Evolutionary conservation across 202 grass and related monocot genomes (phyloP).

Genomic region (Zizania palustris): DNA sequence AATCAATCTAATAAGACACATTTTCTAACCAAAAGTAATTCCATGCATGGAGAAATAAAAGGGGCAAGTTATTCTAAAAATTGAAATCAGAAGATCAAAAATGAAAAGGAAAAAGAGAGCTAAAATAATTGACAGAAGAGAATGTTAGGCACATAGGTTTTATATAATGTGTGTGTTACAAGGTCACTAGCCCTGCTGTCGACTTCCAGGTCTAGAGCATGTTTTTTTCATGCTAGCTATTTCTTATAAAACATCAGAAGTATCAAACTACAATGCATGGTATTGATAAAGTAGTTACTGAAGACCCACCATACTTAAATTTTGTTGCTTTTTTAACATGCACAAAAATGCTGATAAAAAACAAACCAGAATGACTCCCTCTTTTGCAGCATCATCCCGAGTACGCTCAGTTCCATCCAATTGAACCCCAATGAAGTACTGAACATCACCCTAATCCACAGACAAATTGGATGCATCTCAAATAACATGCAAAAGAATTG

Average conservation of each 20-base stretch:
- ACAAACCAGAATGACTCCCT: constrained; percentile 65
- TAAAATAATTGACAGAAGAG: not conserved
- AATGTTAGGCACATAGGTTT: not conserved
- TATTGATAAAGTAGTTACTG: not conserved
- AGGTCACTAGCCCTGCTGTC: not conserved
- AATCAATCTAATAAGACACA: not conserved
- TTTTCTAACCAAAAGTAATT: not conserved
- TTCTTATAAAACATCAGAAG: not conserved
- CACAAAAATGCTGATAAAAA: constrained; percentile 25
- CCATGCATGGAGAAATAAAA: not conserved
- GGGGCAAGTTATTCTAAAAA: not conserved
- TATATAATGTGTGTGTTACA: not conserved
- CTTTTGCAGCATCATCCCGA: constrained; percentile 66
- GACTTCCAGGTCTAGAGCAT: not conserved
- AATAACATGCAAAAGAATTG: constrained; percentile 29
- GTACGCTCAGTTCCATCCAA: constrained; percentile 87
- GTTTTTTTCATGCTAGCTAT: not conserved
- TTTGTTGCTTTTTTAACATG: not conserved
- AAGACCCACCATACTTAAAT: not conserved
- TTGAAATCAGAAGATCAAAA: not conserved
- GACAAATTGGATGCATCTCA: constrained; percentile 35
- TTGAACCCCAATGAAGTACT: constrained; percentile 98
- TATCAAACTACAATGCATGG: not conserved
- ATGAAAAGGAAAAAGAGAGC: not conserved
- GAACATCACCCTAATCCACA: constrained; percentile 82